Conservation (phyloP, 225 moss, liverwort and hornwort species). For the Sphagnum contortum region DNA sequence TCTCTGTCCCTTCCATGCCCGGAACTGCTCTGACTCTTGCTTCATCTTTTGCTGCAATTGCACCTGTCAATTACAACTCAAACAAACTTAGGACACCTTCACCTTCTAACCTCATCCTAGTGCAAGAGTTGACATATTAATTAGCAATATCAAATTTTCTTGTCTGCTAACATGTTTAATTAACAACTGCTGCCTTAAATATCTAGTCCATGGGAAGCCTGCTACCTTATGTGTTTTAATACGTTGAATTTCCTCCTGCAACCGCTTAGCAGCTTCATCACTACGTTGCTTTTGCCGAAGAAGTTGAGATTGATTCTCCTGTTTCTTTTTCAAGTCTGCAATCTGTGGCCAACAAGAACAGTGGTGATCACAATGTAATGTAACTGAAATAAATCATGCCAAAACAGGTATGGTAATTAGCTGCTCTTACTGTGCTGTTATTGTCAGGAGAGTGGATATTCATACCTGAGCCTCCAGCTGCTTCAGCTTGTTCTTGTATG, state of each 20-base stretch:
- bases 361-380: not conserved
- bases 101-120: too few relatives aligned
- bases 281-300: slow-evolving; percentile 83
- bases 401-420: slow-evolving; percentile 1
- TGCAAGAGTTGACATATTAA: too few relatives aligned
- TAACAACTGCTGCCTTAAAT: too few relatives aligned
- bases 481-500: slow-evolving; percentile 48
- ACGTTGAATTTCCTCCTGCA: slow-evolving; percentile 85
- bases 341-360: slow-evolving; percentile 36
- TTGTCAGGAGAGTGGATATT: slow-evolving; percentile 1
- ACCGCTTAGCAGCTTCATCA: slow-evolving; percentile 82
- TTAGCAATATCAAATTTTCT: too few relatives aligned
- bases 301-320: slow-evolving; percentile 87
- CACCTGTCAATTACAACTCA: slow-evolving; percentile 31
- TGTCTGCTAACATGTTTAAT: too few relatives aligned
- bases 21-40: slow-evolving; percentile 91
- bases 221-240: slow-evolving; percentile 91
- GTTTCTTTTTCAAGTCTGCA: slow-evolving; percentile 81
- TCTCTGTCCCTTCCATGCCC: slow-evolving; percentile 77
- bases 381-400: too few relatives aligned
- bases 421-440: not conserved
- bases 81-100: too few relatives aligned
- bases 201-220: too few relatives aligned
- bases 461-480: slow-evolving; percentile 50
- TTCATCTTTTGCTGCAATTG: slow-evolving; percentile 97